A percentile compares a stretch with the other conserved stretches of the same genome.
These are phyloP conservation scores for Extremus antarcticus DNA, from an alignment of 495 filamentous ascomycete genomes.

Conservation along the genomic window DNA sequence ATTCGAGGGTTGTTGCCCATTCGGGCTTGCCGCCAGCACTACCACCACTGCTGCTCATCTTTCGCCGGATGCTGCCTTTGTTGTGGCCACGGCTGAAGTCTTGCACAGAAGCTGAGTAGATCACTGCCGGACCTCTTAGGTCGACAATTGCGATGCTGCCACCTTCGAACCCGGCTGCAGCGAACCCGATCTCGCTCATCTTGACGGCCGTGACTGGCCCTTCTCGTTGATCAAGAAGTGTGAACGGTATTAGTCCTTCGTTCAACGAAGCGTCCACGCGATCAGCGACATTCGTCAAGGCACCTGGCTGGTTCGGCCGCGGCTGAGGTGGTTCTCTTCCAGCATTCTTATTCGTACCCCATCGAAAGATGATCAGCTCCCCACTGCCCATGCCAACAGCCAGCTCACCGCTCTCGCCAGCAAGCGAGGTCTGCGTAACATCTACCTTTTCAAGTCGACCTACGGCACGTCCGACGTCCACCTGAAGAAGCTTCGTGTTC, in stretches of 20 bases:
- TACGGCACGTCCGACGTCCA: conserved; percentile 76
- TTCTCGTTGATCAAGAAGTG: conserved; percentile 69
- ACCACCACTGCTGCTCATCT: conserved; percentile 15
- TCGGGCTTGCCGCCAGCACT: conserved; percentile 39
- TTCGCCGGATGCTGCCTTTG: conserved; percentile 52
- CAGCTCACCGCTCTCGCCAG: conserved; percentile 68
- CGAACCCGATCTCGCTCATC: conserved; percentile 83
- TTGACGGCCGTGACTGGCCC: conserved; percentile 67
- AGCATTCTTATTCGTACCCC: conserved; percentile 61
- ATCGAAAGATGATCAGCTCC: conserved; percentile 78
- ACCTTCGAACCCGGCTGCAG: conserved; percentile 71
- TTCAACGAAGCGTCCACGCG: conserved; percentile 69
- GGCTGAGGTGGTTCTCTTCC: conserved; percentile 45
- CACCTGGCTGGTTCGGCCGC: conserved; percentile 40
- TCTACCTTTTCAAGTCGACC: conserved; percentile 67
- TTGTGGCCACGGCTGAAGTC: conserved; percentile 63
- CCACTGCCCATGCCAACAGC: conserved; percentile 70
- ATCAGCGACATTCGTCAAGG: conserved; percentile 59
- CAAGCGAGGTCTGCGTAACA: conserved; percentile 62
- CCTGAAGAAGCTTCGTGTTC: conserved; percentile 68
- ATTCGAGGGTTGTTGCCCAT: conserved; percentile 70
- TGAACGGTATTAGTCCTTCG: conserved; percentile 70
- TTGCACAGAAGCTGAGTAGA: conserved; percentile 55
- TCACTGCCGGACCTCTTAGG: conserved; percentile 77
- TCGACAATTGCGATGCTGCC: conserved; percentile 74